Evolutionary conservation across 352 stramenopile genomes (phyloP).

Genomic region (Globisporangium viniferum): DNA sequence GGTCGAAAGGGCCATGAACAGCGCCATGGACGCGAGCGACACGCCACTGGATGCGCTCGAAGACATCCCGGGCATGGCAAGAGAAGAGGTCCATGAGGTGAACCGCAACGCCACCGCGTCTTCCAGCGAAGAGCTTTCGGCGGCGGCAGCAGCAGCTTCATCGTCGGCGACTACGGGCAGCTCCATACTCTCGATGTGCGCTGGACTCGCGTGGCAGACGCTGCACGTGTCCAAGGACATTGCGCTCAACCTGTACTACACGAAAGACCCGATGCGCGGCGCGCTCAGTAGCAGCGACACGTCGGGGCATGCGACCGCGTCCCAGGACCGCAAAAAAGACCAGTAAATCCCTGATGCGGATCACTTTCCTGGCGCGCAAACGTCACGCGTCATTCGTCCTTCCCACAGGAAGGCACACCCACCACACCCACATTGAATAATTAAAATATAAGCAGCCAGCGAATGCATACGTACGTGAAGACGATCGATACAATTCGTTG

Average conservation of each 20-base stretch:
- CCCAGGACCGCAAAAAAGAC: not conserved
- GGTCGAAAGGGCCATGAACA: slow-evolving; percentile 53
- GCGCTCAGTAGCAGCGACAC: slow-evolving; percentile 19
- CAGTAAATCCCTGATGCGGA: not conserved
- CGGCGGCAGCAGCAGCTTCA: not conserved
- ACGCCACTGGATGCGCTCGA: slow-evolving; percentile 36
- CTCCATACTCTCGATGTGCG: slow-evolving; percentile 31
- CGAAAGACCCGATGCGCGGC: slow-evolving; percentile 36
- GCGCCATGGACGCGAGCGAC: slow-evolving; percentile 22
- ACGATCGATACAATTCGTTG: not conserved
- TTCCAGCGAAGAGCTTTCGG: not conserved
- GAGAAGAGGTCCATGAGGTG: slow-evolving; percentile 20
- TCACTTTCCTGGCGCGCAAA: not conserved
- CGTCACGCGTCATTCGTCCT: not conserved
- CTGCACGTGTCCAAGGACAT: slow-evolving; percentile 43
- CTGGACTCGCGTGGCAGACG: slow-evolving; percentile 41
- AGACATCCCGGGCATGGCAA: slow-evolving; percentile 21
- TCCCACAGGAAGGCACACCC: not conserved
- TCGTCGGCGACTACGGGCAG: slow-evolving; percentile 9
- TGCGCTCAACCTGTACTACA: slow-evolving; percentile 38
- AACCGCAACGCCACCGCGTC: slow-evolving; percentile 5
- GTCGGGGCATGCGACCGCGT: not conserved
- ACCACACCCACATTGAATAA: not conserved
- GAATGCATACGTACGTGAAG: not conserved
- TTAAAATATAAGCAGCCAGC: not conserved